phyloP scores from a whole-genome alignment of 75 land plant species.

The Adiantum capillusveneris region DNA sequence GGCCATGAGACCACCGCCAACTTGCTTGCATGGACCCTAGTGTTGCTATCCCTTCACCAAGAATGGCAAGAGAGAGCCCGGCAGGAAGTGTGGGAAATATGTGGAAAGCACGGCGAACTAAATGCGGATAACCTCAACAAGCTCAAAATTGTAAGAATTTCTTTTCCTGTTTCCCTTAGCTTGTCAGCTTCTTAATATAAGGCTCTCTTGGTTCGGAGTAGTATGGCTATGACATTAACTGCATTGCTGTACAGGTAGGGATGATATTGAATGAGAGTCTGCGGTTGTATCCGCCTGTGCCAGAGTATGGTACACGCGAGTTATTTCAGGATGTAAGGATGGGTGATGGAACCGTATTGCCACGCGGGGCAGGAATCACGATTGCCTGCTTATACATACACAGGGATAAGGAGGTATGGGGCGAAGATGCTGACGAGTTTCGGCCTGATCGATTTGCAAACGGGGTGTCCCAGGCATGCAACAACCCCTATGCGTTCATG shows the following conservation, averaged over 20 bases:
- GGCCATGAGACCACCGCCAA: constrained; percentile 42
- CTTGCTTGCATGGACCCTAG: constrained; percentile 3
- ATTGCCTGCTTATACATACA: too few relatives aligned
- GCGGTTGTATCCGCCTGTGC: too few relatives aligned
- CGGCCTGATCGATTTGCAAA: constrained; percentile 43
- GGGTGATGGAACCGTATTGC: too few relatives aligned
- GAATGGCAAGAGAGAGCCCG: constrained; percentile 8
- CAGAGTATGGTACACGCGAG: too few relatives aligned
- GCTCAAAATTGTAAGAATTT: background rate
- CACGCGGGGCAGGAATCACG: too few relatives aligned
- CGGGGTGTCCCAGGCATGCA: constrained; percentile 40
- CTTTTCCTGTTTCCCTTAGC: too few relatives aligned
- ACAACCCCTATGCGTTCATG: constrained; percentile 27
- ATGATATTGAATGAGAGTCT: too few relatives aligned
- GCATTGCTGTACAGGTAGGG: too few relatives aligned
- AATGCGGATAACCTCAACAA: background rate
- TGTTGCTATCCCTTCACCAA: constrained; percentile 1
- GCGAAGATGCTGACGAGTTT: constrained; percentile 39
- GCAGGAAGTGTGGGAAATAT: background rate
- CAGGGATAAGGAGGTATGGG: constrained; percentile 38
- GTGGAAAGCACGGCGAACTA: background rate
- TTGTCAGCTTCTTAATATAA: too few relatives aligned
- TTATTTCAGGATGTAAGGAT: too few relatives aligned
- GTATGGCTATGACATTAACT: too few relatives aligned
- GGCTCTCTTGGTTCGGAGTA: too few relatives aligned